phyloP scores from a whole-genome alignment of 1,284 basidiomycete species.

The Ganoderma leucocontextum region DNA sequence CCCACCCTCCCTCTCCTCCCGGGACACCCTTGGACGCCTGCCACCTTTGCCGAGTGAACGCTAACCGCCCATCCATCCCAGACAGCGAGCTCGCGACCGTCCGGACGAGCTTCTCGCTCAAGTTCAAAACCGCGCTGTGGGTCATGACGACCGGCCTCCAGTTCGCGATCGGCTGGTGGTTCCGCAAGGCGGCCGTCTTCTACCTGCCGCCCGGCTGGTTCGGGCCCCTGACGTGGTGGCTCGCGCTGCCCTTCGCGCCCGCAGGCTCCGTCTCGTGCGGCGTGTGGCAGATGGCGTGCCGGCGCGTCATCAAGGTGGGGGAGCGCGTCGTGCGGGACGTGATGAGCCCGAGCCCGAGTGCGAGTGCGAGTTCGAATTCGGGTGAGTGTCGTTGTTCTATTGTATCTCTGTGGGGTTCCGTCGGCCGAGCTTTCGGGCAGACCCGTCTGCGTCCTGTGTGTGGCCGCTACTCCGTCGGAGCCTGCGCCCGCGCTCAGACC shows the following conservation, averaged over 20 bases:
- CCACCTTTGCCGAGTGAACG: not conserved
- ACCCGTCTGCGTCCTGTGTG: not conserved
- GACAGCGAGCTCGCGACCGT: slow-evolving; percentile 73
- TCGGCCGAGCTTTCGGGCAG: not conserved
- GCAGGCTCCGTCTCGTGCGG: slow-evolving; percentile 89
- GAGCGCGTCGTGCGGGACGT: slow-evolving; percentile 75
- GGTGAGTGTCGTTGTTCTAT: slow-evolving; percentile 24
- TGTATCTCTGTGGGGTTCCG: not conserved
- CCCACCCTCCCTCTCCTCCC: not conserved
- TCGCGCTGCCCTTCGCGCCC: slow-evolving; percentile 86
- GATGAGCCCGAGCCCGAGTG: slow-evolving; percentile 18
- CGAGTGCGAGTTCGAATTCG: slow-evolving; percentile 14
- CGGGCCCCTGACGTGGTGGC: slow-evolving; percentile 82
- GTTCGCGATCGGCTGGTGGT: slow-evolving; percentile 89
- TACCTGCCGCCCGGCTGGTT: slow-evolving; percentile 91
- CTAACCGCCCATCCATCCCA: slow-evolving; percentile 42
- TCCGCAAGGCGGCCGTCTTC: slow-evolving; percentile 88
- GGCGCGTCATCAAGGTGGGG: slow-evolving; percentile 74
- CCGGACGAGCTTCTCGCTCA: slow-evolving; percentile 74
- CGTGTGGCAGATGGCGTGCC: slow-evolving; percentile 92
- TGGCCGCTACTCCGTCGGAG: slow-evolving; percentile 16
- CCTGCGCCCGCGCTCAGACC: not conserved
- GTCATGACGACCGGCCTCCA: slow-evolving; percentile 85
- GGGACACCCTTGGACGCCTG: too few species aligned
- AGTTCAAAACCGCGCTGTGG: slow-evolving; percentile 84